Base-by-base conservation (phyloP, 345 rosid species). In the Gossypium raimondii region DNA sequence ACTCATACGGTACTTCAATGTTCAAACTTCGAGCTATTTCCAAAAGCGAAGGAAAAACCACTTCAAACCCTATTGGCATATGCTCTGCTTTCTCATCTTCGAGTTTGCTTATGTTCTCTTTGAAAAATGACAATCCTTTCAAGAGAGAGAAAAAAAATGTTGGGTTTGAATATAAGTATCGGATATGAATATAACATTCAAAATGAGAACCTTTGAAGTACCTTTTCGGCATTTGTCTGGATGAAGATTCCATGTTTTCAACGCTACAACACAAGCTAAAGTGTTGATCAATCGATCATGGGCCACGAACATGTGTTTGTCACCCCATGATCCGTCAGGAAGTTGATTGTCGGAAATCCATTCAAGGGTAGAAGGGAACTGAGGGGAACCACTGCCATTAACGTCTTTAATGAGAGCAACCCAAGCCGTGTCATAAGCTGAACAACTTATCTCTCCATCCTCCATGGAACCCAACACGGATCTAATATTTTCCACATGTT, bases 361-460 rank as follows among this genome's bases (percentile, higher is more conserved):
- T 47, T 76, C 76, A 44, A 95, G 84, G 76, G 85, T 81, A 0
- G 87, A 76, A 11, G 98, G 94, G 82, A 95, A 95, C 59, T 90
- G 94, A 43, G 99, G 99, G 56, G 69, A 55, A 9, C 85, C 85
- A 34, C 82, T 82, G 17, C 87, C 89, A 1, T 82, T n/a, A 5
- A 85, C 78, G 67, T 85, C 92, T 69, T 93, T 82, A 0, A 93
- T 84, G 9, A 95, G 82, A 59, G 97, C 98, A 20, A 93, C 99
- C 99, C 99, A 96, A 0, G 99, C 97, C 0, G 99, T 96, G 76
- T 96, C 99, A 44, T 96, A 96, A 7, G 99, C 93, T 14, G 99
- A 96, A 25, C 85, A 72, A 62, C 86, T 90, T 78, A 93, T 93
- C 78, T 96, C 94, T 43, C 99, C 99, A 64, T 96, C 98, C 25